Percentiles rank a stretch among this genome's conserved stretches.
phyloP scores from a whole-genome alignment of 805 yeast species.

The Candida easanensis region DNA sequence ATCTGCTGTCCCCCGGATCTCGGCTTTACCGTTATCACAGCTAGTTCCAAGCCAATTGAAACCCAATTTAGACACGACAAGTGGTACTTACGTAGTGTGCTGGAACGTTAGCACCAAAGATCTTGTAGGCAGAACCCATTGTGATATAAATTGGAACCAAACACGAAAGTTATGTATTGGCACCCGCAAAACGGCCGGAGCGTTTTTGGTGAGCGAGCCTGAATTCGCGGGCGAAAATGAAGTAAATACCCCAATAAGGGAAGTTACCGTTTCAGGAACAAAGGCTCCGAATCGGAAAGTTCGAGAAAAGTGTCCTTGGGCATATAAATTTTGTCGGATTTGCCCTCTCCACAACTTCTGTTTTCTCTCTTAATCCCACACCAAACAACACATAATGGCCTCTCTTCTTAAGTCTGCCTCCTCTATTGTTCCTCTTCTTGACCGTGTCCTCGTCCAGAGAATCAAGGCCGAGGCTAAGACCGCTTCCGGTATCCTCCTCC shows the following conservation, averaged over 20 bases:
- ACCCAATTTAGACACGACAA: too few relatives aligned
- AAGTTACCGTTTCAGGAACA: not conserved
- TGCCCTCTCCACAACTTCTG: not conserved
- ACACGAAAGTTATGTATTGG: not conserved
- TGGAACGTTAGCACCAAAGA: slow-evolving; percentile 28
- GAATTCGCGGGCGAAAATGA: slow-evolving; percentile 1
- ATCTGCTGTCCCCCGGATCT: too few relatives aligned
- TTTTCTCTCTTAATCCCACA: not conserved
- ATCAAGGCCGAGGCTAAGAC: slow-evolving; percentile 88
- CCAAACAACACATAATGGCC: slow-evolving; percentile 32
- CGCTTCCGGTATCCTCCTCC: slow-evolving; percentile 88
- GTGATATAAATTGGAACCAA: not conserved
- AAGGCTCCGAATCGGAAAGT: slow-evolving; percentile 4
- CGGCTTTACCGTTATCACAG: too few relatives aligned
- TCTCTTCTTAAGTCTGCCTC: slow-evolving; percentile 78
- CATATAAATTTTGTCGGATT: not conserved
- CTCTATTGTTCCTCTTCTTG: slow-evolving; percentile 87
- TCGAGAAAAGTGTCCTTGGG: slow-evolving; percentile 7
- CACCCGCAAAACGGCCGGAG: slow-evolving; percentile 5
- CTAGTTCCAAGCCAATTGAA: too few relatives aligned
- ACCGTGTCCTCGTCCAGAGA: slow-evolving; percentile 95
- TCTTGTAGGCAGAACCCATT: slow-evolving; percentile 29
- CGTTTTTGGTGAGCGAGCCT: not conserved
- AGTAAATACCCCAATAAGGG: not conserved
- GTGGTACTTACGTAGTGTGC: slow-evolving; percentile 28